Percentiles rank a stretch among this genome's conserved stretches.
These are phyloP conservation scores for Botrytis fabae DNA, from an alignment of 2,329 filamentous ascomycete species.

Conservation along the genomic window DNA sequence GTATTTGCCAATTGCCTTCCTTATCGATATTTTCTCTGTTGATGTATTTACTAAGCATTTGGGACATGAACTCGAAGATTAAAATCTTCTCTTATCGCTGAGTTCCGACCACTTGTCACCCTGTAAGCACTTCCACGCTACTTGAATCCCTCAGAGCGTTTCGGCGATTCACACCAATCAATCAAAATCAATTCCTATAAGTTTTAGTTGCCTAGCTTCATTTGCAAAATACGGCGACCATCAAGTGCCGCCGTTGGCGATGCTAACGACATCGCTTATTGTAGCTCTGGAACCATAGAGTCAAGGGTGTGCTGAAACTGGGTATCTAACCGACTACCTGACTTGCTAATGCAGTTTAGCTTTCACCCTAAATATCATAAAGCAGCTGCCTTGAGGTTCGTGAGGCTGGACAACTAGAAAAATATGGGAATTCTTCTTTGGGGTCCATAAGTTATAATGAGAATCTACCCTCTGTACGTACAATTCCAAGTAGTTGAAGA, in stretches of 20 bases:
- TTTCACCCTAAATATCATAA: neutral
- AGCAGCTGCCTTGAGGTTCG: neutral
- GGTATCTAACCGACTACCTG: conserved; percentile 14
- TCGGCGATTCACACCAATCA: conserved; percentile 9
- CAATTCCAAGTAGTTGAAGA: neutral
- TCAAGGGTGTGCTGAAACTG: neutral
- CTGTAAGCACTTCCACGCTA: neutral
- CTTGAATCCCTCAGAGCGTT: neutral
- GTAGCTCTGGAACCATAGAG: conserved; percentile 5
- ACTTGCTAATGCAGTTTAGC: neutral
- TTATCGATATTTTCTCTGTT: neutral
- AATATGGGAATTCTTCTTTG: neutral
- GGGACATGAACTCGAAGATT: neutral
- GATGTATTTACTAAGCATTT: neutral
- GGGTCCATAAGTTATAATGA: conserved; percentile 13
- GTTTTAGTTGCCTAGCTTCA: neutral
- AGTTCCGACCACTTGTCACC: conserved; percentile 3
- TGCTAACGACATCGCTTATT: conserved; percentile 14
- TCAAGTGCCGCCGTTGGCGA: conserved; percentile 16
- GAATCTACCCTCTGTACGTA: conserved; percentile 11
- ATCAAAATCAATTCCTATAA: neutral
- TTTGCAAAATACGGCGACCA: neutral
- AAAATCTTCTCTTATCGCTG: conserved; percentile 11
- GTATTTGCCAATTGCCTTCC: neutral
- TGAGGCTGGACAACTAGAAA: conserved; percentile 6